Base-by-base conservation (phyloP, 768 basidiomycete genomes). In the Sporobolomyces pararoseus region DNA sequence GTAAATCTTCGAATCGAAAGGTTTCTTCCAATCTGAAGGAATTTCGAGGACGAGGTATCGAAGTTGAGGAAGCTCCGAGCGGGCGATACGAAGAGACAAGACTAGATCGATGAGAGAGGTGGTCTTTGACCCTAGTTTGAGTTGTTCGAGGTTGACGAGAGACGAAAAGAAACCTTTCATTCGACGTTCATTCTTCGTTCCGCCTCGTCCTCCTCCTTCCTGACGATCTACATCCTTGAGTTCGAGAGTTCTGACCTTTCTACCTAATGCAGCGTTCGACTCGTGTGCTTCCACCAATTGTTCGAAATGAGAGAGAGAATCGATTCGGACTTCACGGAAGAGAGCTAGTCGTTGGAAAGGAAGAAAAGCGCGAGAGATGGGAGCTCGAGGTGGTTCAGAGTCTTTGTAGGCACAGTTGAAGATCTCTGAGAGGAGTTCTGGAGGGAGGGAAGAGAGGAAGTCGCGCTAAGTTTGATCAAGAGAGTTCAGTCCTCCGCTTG, bases 391-490 rank as follows among this genome's bases (percentile, higher is more conserved):
- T 2, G 53, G 32, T 46, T 34, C 16, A 12, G 9, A 4, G 19
- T 47, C 53, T 3, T 32, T 35, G 32, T 55, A 55, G 23, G 63
- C 51, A 9, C 16, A 42, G 2, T 37, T 3, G 63, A 65, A 65
- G 54, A 65, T 65, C 19, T 55, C 44, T 25, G 44, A 34, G 63
- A 65, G 63, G 53, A 57, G 44, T 34, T 65, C 63, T 25, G 53
- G 42, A 3, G 63, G 63, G 21, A 65, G 63, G 12, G 2, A 39
- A 25, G 55, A 57, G 55, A 57, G 14, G 55, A 37, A 37, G 16
- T 57, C 55, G 35, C 55, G 55, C 55, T 57, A n/a, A 37, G n/a
- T 14, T 54, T 34, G 53, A 54, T 37, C 21, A 37, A 57, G 50
- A 13, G 46, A 23, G 39, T 25, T 53, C 32, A n/a, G n/a, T 12